Base-by-base conservation (phyloP, 768 basidiomycete genomes). In the Paxillus rubicundulus region DNA sequence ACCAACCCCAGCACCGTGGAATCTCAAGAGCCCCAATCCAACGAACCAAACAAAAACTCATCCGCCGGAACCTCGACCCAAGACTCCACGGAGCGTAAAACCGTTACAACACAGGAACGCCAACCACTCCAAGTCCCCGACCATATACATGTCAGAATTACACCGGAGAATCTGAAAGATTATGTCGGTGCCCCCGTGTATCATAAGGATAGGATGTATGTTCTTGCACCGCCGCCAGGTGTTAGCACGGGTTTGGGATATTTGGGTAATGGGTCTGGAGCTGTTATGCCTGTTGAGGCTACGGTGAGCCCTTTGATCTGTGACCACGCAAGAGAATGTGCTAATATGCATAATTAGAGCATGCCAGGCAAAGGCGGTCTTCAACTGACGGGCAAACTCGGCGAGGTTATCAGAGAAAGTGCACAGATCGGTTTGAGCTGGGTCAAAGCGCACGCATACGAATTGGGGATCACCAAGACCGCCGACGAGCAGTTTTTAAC, bases 121-220 rank as follows among this genome's bases (percentile, higher is more conserved):
- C 74, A 88, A 64, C 92, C 96, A 2, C 77, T 98, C 66, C 75
- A 78, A 36, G 82, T 99, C 6, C 97, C 96, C 0, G 76, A 80
- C 6, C 71, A 77, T 5, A 87, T 98, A 0, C 86, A 87, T 65
- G 80, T 99, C 14, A 75, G 77, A 36, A 92, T 99, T 63, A 87
- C 86, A 0, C 80, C 86, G 0, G 91, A 92, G 34, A 96, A 92
- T 58, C 67, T 99, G 61, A 92, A 95, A 71, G 95, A 96, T 53
- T 99, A 98, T 58, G 95, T 99, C 33, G 97, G 97, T 0, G 94
- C 96, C 13, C 91, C 91, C 7, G 78, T 97, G 41, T 98, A 97
- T 68, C 92, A 98, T 70, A 92, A 92, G 71, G 96, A 98, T 62
- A 72, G 96, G 54, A 81, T 99, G 78, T 99, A 97, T 61, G 77